Evolutionary conservation across 2,329 filamentous ascomycete species (phyloP).

Genomic region (Cercospora janseana): DNA sequence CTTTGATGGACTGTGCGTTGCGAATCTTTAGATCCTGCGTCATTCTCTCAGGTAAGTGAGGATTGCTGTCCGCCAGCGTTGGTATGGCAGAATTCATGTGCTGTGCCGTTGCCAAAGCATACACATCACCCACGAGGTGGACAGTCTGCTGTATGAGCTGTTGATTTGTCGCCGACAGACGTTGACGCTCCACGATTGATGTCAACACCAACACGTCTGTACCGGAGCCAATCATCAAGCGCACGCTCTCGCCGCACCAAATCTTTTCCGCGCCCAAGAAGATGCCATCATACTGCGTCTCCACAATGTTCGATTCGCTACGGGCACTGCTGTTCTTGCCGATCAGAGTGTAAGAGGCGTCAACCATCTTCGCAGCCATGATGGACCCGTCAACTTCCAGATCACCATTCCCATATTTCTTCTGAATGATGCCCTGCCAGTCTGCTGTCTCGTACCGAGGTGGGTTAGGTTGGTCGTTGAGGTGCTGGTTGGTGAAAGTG

Average conservation of each 20-base stretch:
- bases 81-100: conserved; percentile 38
- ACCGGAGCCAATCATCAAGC: conserved; percentile 48
- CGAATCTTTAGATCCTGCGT: conserved; percentile 52
- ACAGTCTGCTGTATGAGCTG: conserved; percentile 33
- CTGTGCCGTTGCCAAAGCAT: conserved; percentile 47
- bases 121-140: conserved; percentile 52
- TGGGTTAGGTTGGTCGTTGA: conserved; percentile 42
- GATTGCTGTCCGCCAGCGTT: conserved; percentile 40
- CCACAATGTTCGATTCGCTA: conserved; percentile 37
- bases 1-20: conserved; percentile 45
- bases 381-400: conserved; percentile 58
- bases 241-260: conserved; percentile 58
- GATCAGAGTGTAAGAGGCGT: conserved; percentile 55
- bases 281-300: conserved; percentile 54
- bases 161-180: conserved; percentile 26
- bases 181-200: conserved; percentile 44
- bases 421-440: conserved; percentile 48
- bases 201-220: conserved; percentile 51
- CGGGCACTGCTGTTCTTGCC: conserved; percentile 46
- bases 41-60: conserved; percentile 51
- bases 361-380: conserved; percentile 56
- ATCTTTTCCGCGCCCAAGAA: conserved; percentile 60
- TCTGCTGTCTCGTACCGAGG: conserved; percentile 51
- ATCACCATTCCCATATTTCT: conserved; percentile 48
- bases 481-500: conserved; percentile 46